phyloP scores from a whole-genome alignment of 2,329 filamentous ascomycete genomes.

The Cadophora gregata region DNA sequence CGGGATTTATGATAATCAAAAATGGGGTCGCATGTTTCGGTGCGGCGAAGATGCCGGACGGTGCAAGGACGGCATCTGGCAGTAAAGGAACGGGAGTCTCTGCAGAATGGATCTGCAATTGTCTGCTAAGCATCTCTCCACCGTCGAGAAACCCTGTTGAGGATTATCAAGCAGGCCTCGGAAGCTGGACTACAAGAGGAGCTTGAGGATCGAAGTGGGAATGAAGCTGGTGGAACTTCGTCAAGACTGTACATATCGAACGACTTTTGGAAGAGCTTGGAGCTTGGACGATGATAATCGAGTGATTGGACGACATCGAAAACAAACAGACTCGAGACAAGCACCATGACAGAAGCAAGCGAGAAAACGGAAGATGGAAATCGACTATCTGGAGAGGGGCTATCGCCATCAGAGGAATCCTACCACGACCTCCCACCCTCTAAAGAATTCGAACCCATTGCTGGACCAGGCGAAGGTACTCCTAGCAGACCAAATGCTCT shows the following conservation, averaged over 20 bases:
- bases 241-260: not conserved
- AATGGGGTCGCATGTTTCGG: not conserved
- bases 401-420: constrained; percentile 21
- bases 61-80: not conserved
- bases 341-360: constrained; percentile 14
- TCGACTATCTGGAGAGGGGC: constrained; percentile 16
- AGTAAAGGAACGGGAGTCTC: not conserved
- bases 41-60: constrained; percentile 5
- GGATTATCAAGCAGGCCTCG: constrained; percentile 14
- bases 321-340: not conserved
- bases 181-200: constrained; percentile 1
- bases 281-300: not conserved
- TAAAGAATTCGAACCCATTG: constrained; percentile 38
- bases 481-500: constrained; percentile 26
- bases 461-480: constrained; percentile 4
- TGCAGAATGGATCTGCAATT: not conserved
- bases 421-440: constrained; percentile 19
- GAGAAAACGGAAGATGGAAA: constrained; percentile 17
- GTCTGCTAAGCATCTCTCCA: constrained; percentile 1
- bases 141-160: not conserved
- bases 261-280: not conserved
- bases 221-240: not conserved
- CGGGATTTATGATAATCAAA: too few species aligned
- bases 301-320: not conserved
- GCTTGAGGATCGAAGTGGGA: not conserved